Evolutionary conservation across 495 filamentous ascomycete species (phyloP).

Genomic region (Hypoxylon trugodes): DNA sequence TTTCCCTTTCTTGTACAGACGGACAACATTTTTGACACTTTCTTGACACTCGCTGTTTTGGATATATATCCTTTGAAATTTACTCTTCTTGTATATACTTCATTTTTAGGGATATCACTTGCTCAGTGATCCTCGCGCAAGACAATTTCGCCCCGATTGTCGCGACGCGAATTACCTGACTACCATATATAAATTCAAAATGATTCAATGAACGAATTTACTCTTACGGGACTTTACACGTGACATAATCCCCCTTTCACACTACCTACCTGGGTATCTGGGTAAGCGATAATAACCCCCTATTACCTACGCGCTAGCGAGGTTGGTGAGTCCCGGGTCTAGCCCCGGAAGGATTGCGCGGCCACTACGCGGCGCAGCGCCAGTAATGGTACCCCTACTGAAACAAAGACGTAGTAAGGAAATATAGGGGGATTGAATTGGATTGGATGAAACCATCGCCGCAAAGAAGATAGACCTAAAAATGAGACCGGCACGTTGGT

Average conservation of each 20-base stretch:
- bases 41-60: conserved; percentile 31
- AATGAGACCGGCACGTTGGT: neutral
- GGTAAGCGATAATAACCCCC: neutral
- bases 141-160: conserved; percentile 35
- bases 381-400: conserved; percentile 1
- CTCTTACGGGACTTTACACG: neutral
- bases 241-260: conserved; percentile 6
- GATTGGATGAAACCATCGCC: too few relatives aligned
- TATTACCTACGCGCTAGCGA: neutral
- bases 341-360: conserved; percentile 20
- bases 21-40: conserved; percentile 18
- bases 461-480: too few relatives aligned
- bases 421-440: too few relatives aligned
- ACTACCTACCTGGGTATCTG: too few relatives aligned
- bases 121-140: conserved; percentile 14
- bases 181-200: conserved; percentile 25
- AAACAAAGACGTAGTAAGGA: neutral
- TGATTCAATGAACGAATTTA: neutral
- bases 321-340: conserved; percentile 4
- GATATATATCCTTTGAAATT: conserved; percentile 19
- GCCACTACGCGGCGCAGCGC: conserved; percentile 9
- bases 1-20: conserved; percentile 35
- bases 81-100: conserved; percentile 28
- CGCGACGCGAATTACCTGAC: conserved; percentile 9
- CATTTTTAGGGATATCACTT: conserved; percentile 12